phyloP scores from a whole-genome alignment of 805 yeast species.

The Candida sakaeoensis region DNA sequence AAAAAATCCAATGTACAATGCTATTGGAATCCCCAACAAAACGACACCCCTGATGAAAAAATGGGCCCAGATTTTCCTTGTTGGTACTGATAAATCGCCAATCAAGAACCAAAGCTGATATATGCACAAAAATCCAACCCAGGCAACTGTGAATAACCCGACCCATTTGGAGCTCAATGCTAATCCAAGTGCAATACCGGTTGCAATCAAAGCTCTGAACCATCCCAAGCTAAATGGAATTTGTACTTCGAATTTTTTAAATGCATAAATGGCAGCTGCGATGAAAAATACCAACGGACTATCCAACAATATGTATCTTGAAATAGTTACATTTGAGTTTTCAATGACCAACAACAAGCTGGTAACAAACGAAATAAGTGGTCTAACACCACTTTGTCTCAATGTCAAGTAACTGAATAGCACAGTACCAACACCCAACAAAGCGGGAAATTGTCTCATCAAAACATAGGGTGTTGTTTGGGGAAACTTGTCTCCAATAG shows the following conservation, averaged over 20 bases:
- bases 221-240: constrained; percentile 57
- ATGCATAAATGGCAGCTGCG: constrained; percentile 64
- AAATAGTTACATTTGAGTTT: constrained; percentile 66
- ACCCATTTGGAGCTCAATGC: constrained; percentile 81
- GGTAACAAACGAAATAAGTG: constrained; percentile 56
- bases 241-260: constrained; percentile 62
- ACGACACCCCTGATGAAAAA: constrained; percentile 48
- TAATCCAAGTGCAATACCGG: constrained; percentile 69
- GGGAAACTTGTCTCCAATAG: constrained; percentile 65
- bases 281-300: constrained; percentile 75
- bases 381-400: constrained; percentile 68
- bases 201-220: constrained; percentile 56
- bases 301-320: constrained; percentile 71
- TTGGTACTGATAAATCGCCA: constrained; percentile 61
- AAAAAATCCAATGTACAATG: constrained; percentile 56
- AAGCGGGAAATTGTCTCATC: constrained; percentile 70
- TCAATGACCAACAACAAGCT: constrained; percentile 58
- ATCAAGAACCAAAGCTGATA: constrained; percentile 66
- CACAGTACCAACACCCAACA: constrained; percentile 66
- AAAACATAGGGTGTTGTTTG: constrained; percentile 54
- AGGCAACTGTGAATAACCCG: constrained; percentile 74
- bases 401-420: constrained; percentile 63
- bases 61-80: constrained; percentile 43
- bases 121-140: constrained; percentile 65
- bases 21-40: constrained; percentile 56